Conservation (phyloP, 345 rosid genomes). For the Erysimum cheiranthoides region DNA sequence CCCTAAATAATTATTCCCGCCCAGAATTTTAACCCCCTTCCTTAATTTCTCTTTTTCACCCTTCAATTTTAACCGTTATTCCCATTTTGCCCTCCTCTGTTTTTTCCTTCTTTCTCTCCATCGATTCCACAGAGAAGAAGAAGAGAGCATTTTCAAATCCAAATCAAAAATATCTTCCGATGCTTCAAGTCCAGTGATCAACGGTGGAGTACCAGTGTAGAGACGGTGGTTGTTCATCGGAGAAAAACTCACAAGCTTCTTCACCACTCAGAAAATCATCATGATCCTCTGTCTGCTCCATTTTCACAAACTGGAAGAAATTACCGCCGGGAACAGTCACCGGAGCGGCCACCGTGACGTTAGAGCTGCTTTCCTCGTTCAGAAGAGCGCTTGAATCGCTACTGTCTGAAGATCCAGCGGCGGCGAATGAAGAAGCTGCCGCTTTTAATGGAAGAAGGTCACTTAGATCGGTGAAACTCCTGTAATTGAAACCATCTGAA, state of each 20-base stretch:
- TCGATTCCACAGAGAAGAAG: constrained; percentile 8
- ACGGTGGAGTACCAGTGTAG: constrained; percentile 73
- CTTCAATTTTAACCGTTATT: constrained; percentile 8
- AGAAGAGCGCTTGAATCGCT: constrained; percentile 81
- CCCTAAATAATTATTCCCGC: constrained; percentile 38
- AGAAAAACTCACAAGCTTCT: constrained; percentile 80
- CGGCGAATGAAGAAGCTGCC: constrained; percentile 44
- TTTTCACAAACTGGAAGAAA: constrained; percentile 68
- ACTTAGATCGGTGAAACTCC: constrained; percentile 53
- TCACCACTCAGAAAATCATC: constrained; percentile 74
- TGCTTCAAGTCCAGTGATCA: constrained; percentile 42
- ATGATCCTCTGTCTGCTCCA: constrained; percentile 87
- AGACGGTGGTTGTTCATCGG: constrained; percentile 85
- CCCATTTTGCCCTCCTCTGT: constrained; percentile 29
- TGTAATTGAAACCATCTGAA: constrained; percentile 53
- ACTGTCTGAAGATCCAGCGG: constrained; percentile 85
- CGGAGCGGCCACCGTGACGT: constrained; percentile 54
- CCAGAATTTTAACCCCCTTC: constrained; percentile 28
- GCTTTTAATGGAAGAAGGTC: constrained; percentile 53
- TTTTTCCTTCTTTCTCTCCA: background rate
- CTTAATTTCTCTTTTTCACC: constrained; percentile 22
- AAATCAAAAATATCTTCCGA: constrained; percentile 35
- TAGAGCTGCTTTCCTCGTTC: constrained; percentile 79
- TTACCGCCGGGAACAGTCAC: constrained; percentile 41
- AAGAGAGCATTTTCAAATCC: constrained; percentile 6